phyloP scores from a whole-genome alignment of 257 asterid species.

The Knoxia roxburghii region DNA sequence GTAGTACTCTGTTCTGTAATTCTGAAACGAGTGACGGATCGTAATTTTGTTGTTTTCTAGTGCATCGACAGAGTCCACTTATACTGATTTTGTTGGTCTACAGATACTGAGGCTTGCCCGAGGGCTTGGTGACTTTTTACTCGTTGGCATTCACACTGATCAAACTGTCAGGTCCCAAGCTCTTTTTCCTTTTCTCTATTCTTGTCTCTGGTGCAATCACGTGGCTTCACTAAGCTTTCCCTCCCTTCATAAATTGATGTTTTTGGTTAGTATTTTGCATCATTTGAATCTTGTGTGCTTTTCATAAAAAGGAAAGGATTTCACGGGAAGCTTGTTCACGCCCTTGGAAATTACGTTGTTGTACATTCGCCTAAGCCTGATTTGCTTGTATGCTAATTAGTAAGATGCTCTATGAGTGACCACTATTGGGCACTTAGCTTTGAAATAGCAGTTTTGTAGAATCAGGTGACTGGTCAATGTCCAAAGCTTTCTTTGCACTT shows the following conservation, averaged over 20 bases:
- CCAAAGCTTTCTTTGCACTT: not conserved
- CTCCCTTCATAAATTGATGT: no score
- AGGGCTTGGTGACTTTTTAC: constrained; percentile 96
- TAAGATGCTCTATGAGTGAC: no score
- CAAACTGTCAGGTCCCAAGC: constrained; percentile 69
- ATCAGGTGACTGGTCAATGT: not conserved
- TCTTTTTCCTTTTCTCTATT: constrained; percentile 11
- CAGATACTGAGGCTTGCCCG: constrained; percentile 94
- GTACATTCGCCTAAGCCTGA: no score
- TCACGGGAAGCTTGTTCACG: no score
- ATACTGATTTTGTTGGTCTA: constrained; percentile 17
- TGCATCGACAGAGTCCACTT: constrained; percentile 11
- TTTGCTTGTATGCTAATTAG: no score
- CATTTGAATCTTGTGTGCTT: no score
- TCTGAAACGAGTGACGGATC: not conserved
- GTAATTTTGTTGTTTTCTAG: not conserved
- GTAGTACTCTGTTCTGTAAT: not conserved
- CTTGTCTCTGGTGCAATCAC: not conserved
- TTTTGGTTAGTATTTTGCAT: no score
- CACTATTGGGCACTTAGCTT: no score
- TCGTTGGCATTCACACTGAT: constrained; percentile 97
- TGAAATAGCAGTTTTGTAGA: no score
- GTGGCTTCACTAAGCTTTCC: not conserved
- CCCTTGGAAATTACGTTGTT: no score
- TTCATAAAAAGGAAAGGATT: no score